Evolutionary conservation across 148 eudicot species (phyloP), one percentile per base, ranked within the genome.

Genomic region (Nepenthes gracilis): DNA sequence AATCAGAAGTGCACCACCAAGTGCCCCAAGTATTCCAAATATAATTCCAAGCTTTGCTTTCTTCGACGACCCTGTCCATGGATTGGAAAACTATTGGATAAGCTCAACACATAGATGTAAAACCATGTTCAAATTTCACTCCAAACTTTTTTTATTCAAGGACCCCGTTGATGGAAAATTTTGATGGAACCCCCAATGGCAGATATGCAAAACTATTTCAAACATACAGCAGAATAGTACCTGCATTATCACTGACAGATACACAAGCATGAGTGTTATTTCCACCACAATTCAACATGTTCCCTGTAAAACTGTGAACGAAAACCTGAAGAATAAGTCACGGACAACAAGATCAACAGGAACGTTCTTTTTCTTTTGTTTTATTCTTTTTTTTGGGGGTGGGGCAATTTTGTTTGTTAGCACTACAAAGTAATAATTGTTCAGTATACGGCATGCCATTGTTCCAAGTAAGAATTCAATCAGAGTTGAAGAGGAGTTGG

Each of bases 221-320:
- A 49, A 37, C 2, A 8, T 51, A 5, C 6, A 52, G 14, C 2
- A 11, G 6, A 10, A 52, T 52, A 52, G 6, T 52, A 72, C 82
- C 75, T 57, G 58, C 15, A 63, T 40, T 62, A 75, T 75, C 74
- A 47, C 66, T 73, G 69, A 67, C 74, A 61, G 96, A 86, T 64
- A 61, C 84, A 74, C 98, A 88, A 59, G 54, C 76, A 52, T 63
- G 78, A 57, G 74, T 43, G 34, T 61, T 57, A 64, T 75, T 77
- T 36, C 72, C 50, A 61, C 84, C 95, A 88, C 98, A 93, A 72
- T 67, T 79, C 76, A 93, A 70, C 40, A 59, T 61, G 74, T 88
- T 93, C 65, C 83, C 91, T 59, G 96, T 72, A 73, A 88, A 93
- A 79, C 99, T 93, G 84, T 67, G 78, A 74, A 13, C 32, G 47